Base-by-base conservation (phyloP, 345 rosid genomes). In the Citrus inodora region DNA sequence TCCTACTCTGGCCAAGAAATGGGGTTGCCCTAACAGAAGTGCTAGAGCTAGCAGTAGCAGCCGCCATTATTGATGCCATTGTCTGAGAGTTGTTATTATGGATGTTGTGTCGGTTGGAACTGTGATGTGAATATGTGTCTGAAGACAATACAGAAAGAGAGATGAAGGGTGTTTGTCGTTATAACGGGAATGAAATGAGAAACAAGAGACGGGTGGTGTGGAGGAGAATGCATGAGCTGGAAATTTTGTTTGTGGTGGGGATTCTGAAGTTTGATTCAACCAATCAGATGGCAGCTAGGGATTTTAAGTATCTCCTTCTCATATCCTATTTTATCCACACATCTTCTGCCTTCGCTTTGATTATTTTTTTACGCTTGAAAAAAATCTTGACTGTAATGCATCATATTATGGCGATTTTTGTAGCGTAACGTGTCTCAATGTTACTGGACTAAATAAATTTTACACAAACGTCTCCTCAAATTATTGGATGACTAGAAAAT, bases 281-380 rank as follows among this genome's bases (percentile, higher is more conserved):
- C 98, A 93, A 95, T 89, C 79, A 90, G 80, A 69, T 68, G 46
- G 80, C 88, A 76, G 70, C 74, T 82, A 92, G 82, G 86, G 94
- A 93, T 93, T 89, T 86, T 60, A 81, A 76, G 82, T 66, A 88
- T 92, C 93, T 87, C 86, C 79, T 79, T 46, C 83, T 82, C 85
- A 84, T 88, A 88, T 86, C 85, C 82, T 86, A 35, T 19, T 90
- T 85, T 87, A 93, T 95, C 97, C 94, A 87, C 89, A 76, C 75
- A 42, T 80, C 82, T 82, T 83, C 87, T 70, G 58, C 69, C 73
- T 22, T 32, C 5, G 75, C 40, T 37, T 11, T 6, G 66, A 70
- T 19, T 16, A 51, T 51, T 70, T 69, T 69, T 68, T 16, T 9
- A 40, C 6, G 4, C 24, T 21, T 8, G 46, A 32, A 25, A 40